A percentile compares a stretch with the other conserved stretches of the same genome.
These are phyloP conservation scores for Phytophthora rubi DNA, from an alignment of 352 stramenopile species.

Conservation along the genomic window DNA sequence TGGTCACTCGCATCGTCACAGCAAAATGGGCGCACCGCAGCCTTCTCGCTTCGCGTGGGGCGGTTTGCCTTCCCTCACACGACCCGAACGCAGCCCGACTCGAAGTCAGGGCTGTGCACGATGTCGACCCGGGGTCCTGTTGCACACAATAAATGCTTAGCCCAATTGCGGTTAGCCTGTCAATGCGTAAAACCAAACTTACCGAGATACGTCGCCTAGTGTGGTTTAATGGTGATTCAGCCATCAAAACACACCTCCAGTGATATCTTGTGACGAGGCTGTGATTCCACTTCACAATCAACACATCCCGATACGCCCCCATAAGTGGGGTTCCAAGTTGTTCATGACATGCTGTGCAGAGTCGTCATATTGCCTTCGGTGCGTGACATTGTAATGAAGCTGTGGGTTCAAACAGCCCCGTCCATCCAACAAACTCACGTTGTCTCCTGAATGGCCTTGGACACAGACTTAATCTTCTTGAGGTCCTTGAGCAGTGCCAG, in stretches of 20 bases:
- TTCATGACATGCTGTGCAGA: too few species aligned
- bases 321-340: too few species aligned
- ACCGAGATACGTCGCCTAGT: background rate
- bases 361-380: too few species aligned
- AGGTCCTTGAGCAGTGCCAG: background rate
- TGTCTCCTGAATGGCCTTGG: background rate
- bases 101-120: slow-evolving; percentile 21
- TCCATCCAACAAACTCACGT: background rate
- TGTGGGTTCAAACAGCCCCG: too few species aligned
- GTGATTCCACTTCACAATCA: too few species aligned
- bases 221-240: background rate
- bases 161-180: background rate
- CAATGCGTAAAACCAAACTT: background rate
- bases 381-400: too few species aligned
- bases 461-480: background rate
- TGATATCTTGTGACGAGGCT: too few species aligned
- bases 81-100: background rate
- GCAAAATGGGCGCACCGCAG: background rate
- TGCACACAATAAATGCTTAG: background rate
- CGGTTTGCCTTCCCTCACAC: background rate
- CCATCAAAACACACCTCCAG: background rate
- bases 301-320: too few species aligned
- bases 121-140: slow-evolving; percentile 15
- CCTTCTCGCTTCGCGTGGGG: slow-evolving; percentile 1
- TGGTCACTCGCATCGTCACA: background rate